Evolutionary conservation across 768 basidiomycete species (phyloP), one percentile per base, ranked within the genome.

Genomic region (Hygrocybe coccinea): DNA sequence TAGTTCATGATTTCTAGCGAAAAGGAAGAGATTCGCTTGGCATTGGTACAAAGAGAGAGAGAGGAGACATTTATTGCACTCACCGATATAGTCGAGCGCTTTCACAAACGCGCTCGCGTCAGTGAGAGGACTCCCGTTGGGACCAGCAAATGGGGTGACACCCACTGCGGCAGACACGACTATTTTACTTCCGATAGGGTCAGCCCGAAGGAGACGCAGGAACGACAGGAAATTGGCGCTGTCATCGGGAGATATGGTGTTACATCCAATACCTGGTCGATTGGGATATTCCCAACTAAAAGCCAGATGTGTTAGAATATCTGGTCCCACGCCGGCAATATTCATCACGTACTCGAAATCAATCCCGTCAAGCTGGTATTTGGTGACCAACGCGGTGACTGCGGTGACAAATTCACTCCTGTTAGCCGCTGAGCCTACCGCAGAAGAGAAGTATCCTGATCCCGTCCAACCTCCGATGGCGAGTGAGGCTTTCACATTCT

Each of bases 391-490:
- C 6, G 67, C 64, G 1, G 74, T 65, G 8, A 87, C 69, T 0
- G 86, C 78, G 15, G 80, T 69, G n/a, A 83, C 82, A 57, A 90
- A 89, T 3, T 74, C 71, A 3, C 83, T 83, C n/a, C 86, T 76
- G 59, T 84, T 87, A 43, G 65, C 67, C 0, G 80, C 66, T 5
- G 77, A 82, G 3, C 76, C 80, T 11, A 90, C 79, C 10, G 76
- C 71, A 5, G 80, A 71, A 1, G 87, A 89, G 65, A 82, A 90
- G 67, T 75, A 86, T 29, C 59, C 65, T 2, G 82, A 76, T 4
- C 88, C 89, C 3, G 71, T 75, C 86, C 86, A 90, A 21, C 89
- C 89, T 24, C 89, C 89, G 15, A 91, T 72, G 0, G 83, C 79
- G 25, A 87, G 56, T 7, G 78, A 66, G 0, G 87, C 81, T 41